Evolutionary conservation across 2,329 filamentous ascomycete species (phyloP).

Genomic region (Hirsutella minnesotensis): DNA sequence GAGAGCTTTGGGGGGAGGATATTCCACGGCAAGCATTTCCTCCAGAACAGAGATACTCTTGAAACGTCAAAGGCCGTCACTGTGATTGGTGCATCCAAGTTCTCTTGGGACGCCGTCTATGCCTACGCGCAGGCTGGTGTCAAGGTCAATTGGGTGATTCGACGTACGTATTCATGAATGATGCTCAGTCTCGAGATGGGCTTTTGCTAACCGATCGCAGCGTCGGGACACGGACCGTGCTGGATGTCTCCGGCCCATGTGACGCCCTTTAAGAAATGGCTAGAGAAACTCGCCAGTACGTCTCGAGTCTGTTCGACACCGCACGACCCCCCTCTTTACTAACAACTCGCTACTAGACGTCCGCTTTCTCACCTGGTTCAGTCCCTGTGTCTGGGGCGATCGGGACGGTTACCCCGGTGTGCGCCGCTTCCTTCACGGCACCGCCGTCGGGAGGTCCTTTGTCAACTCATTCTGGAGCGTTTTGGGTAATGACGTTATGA

Average conservation of each 20-base stretch:
- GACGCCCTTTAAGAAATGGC: constrained; percentile 53
- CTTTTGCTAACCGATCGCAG: constrained; percentile 8
- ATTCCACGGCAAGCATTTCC: constrained; percentile 38
- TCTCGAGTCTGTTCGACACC: neutral
- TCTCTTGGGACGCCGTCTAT: constrained; percentile 54
- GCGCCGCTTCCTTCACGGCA: constrained; percentile 45
- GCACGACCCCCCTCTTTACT: neutral
- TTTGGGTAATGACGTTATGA: constrained; percentile 42
- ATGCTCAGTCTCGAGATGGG: neutral
- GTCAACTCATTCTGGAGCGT: constrained; percentile 46
- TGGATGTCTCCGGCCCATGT: constrained; percentile 50
- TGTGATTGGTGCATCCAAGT: constrained; percentile 53
- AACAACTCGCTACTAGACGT: constrained; percentile 26
- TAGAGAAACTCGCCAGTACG: constrained; percentile 53
- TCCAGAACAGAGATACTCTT: constrained; percentile 26
- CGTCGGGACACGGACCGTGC: constrained; percentile 42
- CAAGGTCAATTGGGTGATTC: constrained; percentile 48
- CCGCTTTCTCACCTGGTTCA: constrained; percentile 61
- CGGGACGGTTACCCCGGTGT: constrained; percentile 46
- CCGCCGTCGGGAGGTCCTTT: constrained; percentile 41
- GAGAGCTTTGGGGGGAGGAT: constrained; percentile 32
- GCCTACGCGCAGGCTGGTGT: constrained; percentile 43
- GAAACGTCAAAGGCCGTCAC: constrained; percentile 31
- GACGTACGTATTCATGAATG: constrained; percentile 22
- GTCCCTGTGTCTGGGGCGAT: constrained; percentile 60